Conservation (phyloP, 108 stramenopile genomes). For the Chaetoceros muelleri region DNA sequence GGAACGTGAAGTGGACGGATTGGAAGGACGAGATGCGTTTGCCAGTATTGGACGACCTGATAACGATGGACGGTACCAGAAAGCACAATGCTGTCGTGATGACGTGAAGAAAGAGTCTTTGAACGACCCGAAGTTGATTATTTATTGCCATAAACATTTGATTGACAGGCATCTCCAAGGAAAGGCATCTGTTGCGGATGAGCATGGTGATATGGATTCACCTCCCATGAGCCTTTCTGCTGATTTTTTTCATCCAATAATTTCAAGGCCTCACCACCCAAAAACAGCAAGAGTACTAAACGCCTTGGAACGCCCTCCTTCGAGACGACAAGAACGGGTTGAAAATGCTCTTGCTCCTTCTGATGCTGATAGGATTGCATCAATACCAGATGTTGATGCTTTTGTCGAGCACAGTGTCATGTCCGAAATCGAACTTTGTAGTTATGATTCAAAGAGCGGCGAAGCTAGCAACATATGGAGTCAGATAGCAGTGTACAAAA, state of each 20-base stretch:
- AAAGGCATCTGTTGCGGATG: slow-evolving; percentile 31
- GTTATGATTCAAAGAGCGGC: neutral
- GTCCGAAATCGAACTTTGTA: neutral
- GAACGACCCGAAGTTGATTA: slow-evolving; percentile 31
- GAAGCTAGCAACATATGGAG: neutral
- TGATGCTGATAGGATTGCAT: neutral
- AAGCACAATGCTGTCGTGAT: neutral
- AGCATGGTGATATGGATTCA: slow-evolving; percentile 34
- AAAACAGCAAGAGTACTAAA: neutral
- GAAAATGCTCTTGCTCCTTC: too few relatives aligned
- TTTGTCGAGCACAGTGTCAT: neutral
- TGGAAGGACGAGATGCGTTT: neutral
- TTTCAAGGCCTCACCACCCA: neutral
- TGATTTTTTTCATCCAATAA: slow-evolving; percentile 72
- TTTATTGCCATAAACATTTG: slow-evolving; percentile 64
- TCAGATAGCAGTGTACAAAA: neutral
- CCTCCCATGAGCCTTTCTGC: slow-evolving; percentile 42
- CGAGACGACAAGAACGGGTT: neutral
- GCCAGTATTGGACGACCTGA: neutral
- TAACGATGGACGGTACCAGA: neutral
- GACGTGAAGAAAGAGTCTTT: too few relatives aligned
- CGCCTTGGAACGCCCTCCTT: neutral
- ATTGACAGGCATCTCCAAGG: slow-evolving; percentile 62
- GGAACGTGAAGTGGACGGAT: neutral
- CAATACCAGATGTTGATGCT: neutral